Evolutionary conservation across 1,139 yeast species (phyloP).

Genomic region (Candida pseudocylindracea): DNA sequence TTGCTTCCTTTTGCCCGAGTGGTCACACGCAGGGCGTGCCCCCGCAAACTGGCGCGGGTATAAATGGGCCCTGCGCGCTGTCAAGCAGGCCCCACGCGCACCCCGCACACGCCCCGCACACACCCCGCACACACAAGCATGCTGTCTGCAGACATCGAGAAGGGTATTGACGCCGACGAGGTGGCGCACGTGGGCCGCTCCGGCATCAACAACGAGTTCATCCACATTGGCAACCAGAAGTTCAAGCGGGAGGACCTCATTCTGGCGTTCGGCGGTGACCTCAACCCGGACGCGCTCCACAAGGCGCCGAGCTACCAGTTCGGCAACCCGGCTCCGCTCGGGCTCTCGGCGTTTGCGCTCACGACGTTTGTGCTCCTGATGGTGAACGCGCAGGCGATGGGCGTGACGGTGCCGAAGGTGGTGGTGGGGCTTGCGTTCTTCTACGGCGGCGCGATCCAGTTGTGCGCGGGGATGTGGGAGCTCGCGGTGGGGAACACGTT

Average conservation of each 20-base stretch:
- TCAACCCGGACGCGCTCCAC: background rate
- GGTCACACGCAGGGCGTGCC: too few relatives aligned
- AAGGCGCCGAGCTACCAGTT: background rate
- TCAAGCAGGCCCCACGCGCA: too few relatives aligned
- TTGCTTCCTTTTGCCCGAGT: too few relatives aligned
- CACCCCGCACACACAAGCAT: too few relatives aligned
- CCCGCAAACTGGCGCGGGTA: too few relatives aligned
- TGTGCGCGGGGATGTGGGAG: conserved; percentile 48
- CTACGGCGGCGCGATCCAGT: conserved; percentile 38
- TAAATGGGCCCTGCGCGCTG: too few relatives aligned
- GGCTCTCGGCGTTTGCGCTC: conserved; percentile 28
- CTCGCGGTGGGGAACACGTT: conserved; percentile 41
- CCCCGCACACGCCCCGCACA: too few relatives aligned
- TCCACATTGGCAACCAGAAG: conserved; percentile 1
- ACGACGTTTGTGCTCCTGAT: conserved; percentile 27
- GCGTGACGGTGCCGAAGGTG: conserved; percentile 22
- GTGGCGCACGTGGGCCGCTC: too few relatives aligned
- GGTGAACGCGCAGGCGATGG: conserved; percentile 27
- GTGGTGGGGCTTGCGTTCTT: conserved; percentile 27
- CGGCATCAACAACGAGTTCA: background rate
- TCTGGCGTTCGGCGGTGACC: conserved; percentile 1
- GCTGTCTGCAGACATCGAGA: too few relatives aligned
- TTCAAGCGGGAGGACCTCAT: conserved; percentile 1
- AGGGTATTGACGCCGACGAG: too few relatives aligned
- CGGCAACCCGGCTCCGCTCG: conserved; percentile 36